Percentiles rank a stretch among this genome's conserved stretches.
phyloP scores from a whole-genome alignment of 1,284 basidiomycete genomes.

The Apiotrichum montevideense region DNA sequence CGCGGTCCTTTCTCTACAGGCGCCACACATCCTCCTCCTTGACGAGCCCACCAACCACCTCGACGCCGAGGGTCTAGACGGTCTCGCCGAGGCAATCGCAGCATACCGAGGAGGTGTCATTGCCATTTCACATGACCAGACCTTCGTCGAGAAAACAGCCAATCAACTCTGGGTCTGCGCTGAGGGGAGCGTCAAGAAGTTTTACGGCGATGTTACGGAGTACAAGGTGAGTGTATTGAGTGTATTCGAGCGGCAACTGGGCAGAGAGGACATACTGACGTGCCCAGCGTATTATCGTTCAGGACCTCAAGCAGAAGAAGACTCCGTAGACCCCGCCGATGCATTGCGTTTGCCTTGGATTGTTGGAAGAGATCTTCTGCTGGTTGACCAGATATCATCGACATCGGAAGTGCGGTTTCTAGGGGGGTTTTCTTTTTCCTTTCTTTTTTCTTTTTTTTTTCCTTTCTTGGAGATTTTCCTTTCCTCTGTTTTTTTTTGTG shows the following conservation, averaged over 20 bases:
- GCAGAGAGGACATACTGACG: neutral
- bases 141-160: slow-evolving; percentile 70
- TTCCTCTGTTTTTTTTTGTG: too few species aligned
- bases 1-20: slow-evolving; percentile 78
- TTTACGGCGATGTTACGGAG: slow-evolving; percentile 80
- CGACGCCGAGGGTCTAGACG: slow-evolving; percentile 85
- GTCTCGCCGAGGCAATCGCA: slow-evolving; percentile 79
- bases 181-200: slow-evolving; percentile 74
- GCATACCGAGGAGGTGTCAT: slow-evolving; percentile 87
- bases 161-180: slow-evolving; percentile 63
- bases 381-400: too few species aligned
- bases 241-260: too few species aligned
- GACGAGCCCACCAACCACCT: slow-evolving; percentile 98
- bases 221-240: slow-evolving; percentile 61
- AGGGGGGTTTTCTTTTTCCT: too few species aligned
- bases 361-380: too few species aligned
- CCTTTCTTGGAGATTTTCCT: too few species aligned
- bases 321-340: too few species aligned
- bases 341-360: too few species aligned
- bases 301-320: neutral
- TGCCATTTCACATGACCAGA: slow-evolving; percentile 85
- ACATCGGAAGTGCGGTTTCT: too few species aligned
- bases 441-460: too few species aligned
- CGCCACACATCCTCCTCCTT: slow-evolving; percentile 79
- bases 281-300: neutral